Percentiles rank a stretch among this genome's conserved stretches.
phyloP scores from a whole-genome alignment of 2,329 filamentous ascomycete species.

The Hypoxylon sp. region DNA sequence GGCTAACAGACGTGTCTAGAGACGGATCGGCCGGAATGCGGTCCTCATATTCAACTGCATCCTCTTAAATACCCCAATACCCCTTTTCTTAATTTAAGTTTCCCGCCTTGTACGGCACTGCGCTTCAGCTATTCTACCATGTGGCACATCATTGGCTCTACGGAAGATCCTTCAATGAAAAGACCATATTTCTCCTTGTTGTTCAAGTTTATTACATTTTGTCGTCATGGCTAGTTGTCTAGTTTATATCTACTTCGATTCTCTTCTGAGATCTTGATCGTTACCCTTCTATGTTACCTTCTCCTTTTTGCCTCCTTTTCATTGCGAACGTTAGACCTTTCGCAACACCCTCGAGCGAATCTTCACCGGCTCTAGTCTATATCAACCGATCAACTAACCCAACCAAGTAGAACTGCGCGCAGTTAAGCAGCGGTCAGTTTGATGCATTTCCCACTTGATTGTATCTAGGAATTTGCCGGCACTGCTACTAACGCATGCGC shows the following conservation, averaged over 20 bases:
- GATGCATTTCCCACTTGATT: background rate
- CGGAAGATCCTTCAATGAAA: background rate
- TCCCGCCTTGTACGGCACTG: background rate
- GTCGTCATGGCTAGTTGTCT: conserved; percentile 24
- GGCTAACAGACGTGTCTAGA: conserved; percentile 8
- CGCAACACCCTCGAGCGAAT: background rate
- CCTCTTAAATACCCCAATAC: background rate
- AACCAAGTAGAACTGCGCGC: conserved; percentile 1
- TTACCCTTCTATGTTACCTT: background rate
- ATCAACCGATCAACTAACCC: conserved; percentile 5
- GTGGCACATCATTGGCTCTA: background rate
- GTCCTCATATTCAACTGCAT: background rate
- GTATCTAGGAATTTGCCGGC: conserved; percentile 18
- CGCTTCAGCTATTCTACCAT: too few relatives aligned
- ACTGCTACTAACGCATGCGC: background rate
- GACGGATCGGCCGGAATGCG: conserved; percentile 29
- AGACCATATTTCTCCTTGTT: background rate
- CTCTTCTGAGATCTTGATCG: conserved; percentile 11
- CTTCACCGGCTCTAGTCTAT: conserved; percentile 4
- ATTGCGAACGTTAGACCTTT: background rate
- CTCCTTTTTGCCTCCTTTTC: conserved; percentile 6
- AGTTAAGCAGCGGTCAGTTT: background rate
- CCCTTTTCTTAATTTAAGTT: background rate
- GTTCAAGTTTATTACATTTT: conserved; percentile 13
- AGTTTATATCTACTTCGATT: conserved; percentile 32